A percentile compares a stretch with the other conserved stretches of the same genome.
Evolutionary conservation across 495 filamentous ascomycete genomes (phyloP).

Genomic region (Annulohypoxylon moriforme): DNA sequence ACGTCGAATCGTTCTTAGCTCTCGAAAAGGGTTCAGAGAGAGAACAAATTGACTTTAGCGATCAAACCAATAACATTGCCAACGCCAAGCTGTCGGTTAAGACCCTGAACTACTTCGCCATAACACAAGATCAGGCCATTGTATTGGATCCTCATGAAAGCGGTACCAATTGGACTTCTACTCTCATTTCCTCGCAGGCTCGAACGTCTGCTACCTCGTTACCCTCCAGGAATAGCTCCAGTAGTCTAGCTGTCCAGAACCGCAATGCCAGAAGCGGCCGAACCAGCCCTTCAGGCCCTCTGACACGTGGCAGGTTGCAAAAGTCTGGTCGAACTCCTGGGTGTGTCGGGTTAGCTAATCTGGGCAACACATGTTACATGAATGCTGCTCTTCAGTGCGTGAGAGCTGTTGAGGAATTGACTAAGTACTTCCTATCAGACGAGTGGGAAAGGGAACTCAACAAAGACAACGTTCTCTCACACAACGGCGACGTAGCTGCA

Average conservation of each 20-base stretch:
- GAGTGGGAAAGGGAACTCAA: conserved; percentile 84
- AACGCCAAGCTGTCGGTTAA: conserved; percentile 64
- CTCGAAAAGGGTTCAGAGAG: conserved; percentile 75
- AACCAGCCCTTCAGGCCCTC: conserved; percentile 68
- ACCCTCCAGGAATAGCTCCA: conserved; percentile 46
- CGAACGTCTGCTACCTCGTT: conserved; percentile 10
- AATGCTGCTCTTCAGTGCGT: conserved; percentile 96
- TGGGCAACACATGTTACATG: conserved; percentile 99
- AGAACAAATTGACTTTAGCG: conserved; percentile 73
- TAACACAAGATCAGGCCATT: conserved; percentile 53
- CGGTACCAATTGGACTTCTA: conserved; percentile 46
- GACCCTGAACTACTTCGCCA: conserved; percentile 44
- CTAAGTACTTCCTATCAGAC: conserved; percentile 85
- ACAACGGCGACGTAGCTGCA: conserved; percentile 84
- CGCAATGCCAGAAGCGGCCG: conserved; percentile 63
- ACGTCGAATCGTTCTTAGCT: conserved; percentile 74
- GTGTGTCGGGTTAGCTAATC: conserved; percentile 83
- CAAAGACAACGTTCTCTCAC: conserved; percentile 80
- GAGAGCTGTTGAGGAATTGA: conserved; percentile 89
- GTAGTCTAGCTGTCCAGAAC: conserved; percentile 46
- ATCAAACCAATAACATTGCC: conserved; percentile 72
- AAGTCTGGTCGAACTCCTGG: conserved; percentile 71
- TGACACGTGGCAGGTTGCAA: conserved; percentile 74
- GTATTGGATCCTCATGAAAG: conserved; percentile 50
- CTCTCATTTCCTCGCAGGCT: conserved; percentile 31